phyloP scores from a whole-genome alignment of 139 green algal species.

The Chlamydomonas urium region DNA sequence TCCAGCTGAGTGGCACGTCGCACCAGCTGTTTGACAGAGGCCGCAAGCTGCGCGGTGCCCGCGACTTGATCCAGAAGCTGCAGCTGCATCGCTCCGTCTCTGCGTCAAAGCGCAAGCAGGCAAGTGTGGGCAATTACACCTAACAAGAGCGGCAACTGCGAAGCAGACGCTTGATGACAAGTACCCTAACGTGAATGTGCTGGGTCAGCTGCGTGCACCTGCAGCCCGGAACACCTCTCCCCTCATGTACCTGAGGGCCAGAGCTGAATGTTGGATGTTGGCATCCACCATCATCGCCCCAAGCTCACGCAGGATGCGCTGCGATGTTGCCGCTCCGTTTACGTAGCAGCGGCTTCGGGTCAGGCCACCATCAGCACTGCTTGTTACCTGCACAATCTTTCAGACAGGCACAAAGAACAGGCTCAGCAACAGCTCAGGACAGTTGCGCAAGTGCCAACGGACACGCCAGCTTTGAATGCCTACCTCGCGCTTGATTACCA shows the following conservation, averaged over 20 bases:
- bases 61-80: slow-evolving; percentile 66
- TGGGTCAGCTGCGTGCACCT: too few species aligned
- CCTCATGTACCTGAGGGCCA: slow-evolving; percentile 46
- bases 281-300: slow-evolving; percentile 71
- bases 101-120: background rate
- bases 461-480: too few species aligned
- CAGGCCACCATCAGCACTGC: too few species aligned
- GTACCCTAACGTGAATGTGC: too few species aligned
- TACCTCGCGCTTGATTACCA: slow-evolving; percentile 22
- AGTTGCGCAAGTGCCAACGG: too few species aligned
- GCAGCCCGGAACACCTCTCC: too few species aligned
- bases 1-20: slow-evolving; percentile 6
- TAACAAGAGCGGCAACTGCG: too few species aligned
- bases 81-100: slow-evolving; percentile 41
- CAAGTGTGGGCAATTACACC: background rate
- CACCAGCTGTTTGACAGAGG: slow-evolving; percentile 19
- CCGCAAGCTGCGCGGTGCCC: slow-evolving; percentile 22
- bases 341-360: slow-evolving; percentile 55
- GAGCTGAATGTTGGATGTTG: slow-evolving; percentile 76
- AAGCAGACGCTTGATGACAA: too few species aligned
- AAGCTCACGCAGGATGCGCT: slow-evolving; percentile 73
- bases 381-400: slow-evolving; percentile 11
- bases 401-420: too few species aligned
- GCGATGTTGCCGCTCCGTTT: slow-evolving; percentile 62
- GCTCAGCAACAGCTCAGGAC: too few species aligned